Conservation (phyloP, 2,329 filamentous ascomycete species). For the Talaromyces piceae region DNA sequence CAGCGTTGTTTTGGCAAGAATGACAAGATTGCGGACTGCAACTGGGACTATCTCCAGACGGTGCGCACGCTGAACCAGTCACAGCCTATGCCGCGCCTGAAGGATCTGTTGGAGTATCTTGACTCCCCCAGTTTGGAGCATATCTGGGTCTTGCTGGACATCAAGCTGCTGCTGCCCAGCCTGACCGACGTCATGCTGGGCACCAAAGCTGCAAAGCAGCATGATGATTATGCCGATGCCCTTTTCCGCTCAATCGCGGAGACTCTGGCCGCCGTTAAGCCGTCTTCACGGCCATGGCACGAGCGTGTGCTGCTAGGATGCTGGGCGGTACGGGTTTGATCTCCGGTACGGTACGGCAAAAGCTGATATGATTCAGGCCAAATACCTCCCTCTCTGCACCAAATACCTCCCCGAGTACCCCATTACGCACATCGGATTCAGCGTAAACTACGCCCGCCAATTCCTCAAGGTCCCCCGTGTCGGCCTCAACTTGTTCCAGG, state of each 20-base stretch:
- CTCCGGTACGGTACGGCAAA: conserved; percentile 23
- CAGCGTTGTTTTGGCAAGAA: conserved; percentile 75
- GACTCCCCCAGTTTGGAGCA: conserved; percentile 55
- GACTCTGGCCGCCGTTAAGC: conserved; percentile 50
- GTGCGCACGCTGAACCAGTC: conserved; percentile 62
- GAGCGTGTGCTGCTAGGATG: conserved; percentile 69
- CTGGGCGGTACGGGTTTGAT: conserved; percentile 56
- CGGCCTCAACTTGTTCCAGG: conserved; percentile 70
- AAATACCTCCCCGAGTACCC: conserved; percentile 41
- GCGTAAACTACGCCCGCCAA: conserved; percentile 55
- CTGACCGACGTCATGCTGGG: neutral
- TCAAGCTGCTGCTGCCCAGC: conserved; percentile 56
- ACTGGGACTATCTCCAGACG: conserved; percentile 64
- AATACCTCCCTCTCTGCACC: conserved; percentile 60
- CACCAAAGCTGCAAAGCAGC: conserved; percentile 13
- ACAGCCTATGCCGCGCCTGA: conserved; percentile 63
- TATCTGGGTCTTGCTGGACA: conserved; percentile 78
- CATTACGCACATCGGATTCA: conserved; percentile 37
- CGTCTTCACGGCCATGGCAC: conserved; percentile 55
- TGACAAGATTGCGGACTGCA: conserved; percentile 64
- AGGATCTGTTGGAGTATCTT: conserved; percentile 67
- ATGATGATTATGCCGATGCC: conserved; percentile 46
- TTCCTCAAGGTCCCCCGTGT: conserved; percentile 62
- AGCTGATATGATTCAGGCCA: conserved; percentile 29
- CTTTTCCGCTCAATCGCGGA: conserved; percentile 62